A percentile compares a stretch with the other conserved stretches of the same genome.
phyloP scores from a whole-genome alignment of 2,329 filamentous ascomycete species.

The Neofusicoccum kwambonambiense region DNA sequence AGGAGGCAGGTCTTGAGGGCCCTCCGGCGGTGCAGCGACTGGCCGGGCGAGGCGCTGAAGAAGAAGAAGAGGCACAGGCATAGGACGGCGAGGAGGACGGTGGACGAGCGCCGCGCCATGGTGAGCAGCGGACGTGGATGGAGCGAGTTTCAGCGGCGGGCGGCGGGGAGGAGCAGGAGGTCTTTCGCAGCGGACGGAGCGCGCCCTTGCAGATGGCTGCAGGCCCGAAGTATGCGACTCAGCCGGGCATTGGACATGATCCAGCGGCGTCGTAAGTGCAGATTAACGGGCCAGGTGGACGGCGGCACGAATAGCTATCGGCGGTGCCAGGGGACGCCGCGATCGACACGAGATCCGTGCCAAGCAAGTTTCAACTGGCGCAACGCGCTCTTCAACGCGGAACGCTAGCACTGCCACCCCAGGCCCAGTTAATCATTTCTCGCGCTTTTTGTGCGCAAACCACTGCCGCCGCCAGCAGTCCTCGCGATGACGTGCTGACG shows the following conservation, averaged over 20 bases:
- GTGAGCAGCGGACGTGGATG: neutral
- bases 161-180: neutral
- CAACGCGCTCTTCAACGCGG: neutral
- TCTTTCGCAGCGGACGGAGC: neutral
- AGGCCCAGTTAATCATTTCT: neutral
- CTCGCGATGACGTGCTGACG: no score
- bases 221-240: neutral
- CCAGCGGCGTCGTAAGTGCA: neutral
- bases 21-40: neutral
- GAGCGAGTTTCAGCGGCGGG: neutral
- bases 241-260: neutral
- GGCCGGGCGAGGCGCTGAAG: neutral
- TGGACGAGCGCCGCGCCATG: slow-evolving; percentile 16
- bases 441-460: no score
- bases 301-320: slow-evolving; percentile 13
- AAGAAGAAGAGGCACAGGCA: slow-evolving; percentile 2
- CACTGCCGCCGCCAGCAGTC: no score
- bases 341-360: slow-evolving; percentile 3
- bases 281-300: neutral
- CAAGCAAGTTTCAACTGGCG: neutral
- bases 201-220: slow-evolving; percentile 9
- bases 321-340: slow-evolving; percentile 6
- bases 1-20: slow-evolving; percentile 7
- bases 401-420: slow-evolving; percentile 7
- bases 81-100: neutral